Percentiles rank a stretch among this genome's conserved stretches.
Conservation (phyloP, 495 filamentous ascomycete genomes). For the Trichocladium uniseriatum region DNA sequence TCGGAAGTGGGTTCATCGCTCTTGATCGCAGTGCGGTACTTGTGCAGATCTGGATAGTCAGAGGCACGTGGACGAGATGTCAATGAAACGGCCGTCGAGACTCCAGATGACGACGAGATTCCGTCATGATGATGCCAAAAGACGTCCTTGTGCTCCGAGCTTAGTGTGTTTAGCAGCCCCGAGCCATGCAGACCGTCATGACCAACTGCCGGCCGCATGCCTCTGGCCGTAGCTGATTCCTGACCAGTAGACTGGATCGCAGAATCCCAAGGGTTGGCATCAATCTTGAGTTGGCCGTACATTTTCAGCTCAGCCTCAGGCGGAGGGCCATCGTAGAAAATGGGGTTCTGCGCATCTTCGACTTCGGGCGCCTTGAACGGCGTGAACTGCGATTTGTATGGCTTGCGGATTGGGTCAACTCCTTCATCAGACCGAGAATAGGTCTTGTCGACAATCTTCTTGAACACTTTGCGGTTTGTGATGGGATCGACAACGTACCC, state of each 20-base stretch:
- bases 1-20: too few relatives aligned
- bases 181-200: slow-evolving; percentile 6
- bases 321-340: slow-evolving; percentile 29
- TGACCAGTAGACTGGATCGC: background rate
- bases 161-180: slow-evolving; percentile 8
- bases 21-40: too few relatives aligned
- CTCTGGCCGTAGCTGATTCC: too few relatives aligned
- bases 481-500: slow-evolving; percentile 53
- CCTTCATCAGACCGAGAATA: slow-evolving; percentile 7
- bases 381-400: slow-evolving; percentile 33
- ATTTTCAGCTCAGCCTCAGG: slow-evolving; percentile 31
- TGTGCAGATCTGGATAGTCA: slow-evolving; percentile 21
- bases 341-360: slow-evolving; percentile 11
- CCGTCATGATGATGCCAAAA: slow-evolving; percentile 18
- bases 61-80: background rate
- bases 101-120: slow-evolving; percentile 5
- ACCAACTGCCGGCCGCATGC: slow-evolving; percentile 5
- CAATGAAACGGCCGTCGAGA: background rate
- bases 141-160: slow-evolving; percentile 11
- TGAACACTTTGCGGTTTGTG: slow-evolving; percentile 48
- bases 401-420: slow-evolving; percentile 27
- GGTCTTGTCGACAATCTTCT: background rate
- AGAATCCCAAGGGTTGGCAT: slow-evolving; percentile 17
- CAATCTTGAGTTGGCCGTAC: slow-evolving; percentile 27
- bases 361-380: slow-evolving; percentile 14